Base-by-base conservation (phyloP, 306 rosid species). In the Psophocarpus tetragonolobus region DNA sequence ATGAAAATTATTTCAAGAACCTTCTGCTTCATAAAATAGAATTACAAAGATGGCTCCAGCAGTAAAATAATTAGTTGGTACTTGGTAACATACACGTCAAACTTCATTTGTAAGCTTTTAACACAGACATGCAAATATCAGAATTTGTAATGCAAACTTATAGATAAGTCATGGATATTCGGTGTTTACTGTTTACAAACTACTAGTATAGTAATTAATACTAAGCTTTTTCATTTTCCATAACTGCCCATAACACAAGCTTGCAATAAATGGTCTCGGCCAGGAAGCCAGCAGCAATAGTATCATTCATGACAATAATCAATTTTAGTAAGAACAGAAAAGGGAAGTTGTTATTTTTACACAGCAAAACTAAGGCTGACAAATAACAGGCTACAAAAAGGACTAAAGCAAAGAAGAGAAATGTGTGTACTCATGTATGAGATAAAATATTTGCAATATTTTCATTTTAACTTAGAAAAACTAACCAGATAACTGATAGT, bases 11-110 rank as follows among this genome's bases (percentile, higher is more conserved):
- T 62, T 77, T 74, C 30, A 63, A 33, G 75, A 62, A 42, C 9
- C 75, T 73, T 60, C 53, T 47, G 69, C 67, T 45, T 64, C 17
- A 21, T 56, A 53, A 62, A 65, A 61, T 39, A 63, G 58, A 62
- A 30, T 33, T 53, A 58, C 17, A n/a, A 80, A 56, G 33, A 54
- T 5, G 48, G 24, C 11, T 57, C 61, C 81, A 26, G 1, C 32
- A 21, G 24, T 29, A 32, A 70, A 79, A 41, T 50, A 65, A 32
- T 15, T 82, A 33, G 23, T 68, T 39, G 33, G 36, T 82, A 33
- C 17, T 68, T 39, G 33, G 36, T 38, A 35, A 35, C 39, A 35
- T 35, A 35, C 5, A 5, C 7, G 9, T 35, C 39, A 63, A 30
- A 18, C 33, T 56, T 56, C 39, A 68, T 56, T 56, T 56, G 68